Evolutionary conservation across 1,284 basidiomycete species (phyloP).

Genomic region (Apiotrichum domesticum): DNA sequence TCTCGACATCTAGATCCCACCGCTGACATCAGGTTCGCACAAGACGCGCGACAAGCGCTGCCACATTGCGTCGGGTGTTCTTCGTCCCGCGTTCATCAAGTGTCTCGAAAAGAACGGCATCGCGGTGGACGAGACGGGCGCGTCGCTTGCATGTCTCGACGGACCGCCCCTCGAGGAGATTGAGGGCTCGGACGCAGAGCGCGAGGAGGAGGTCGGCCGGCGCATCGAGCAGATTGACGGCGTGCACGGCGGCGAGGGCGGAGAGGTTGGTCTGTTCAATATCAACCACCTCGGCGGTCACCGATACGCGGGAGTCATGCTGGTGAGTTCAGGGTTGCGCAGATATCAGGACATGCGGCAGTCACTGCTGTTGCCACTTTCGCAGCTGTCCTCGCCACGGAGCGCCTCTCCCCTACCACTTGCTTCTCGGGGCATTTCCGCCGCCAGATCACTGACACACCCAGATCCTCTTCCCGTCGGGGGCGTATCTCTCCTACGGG

Average conservation of each 20-base stretch:
- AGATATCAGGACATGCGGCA: no score
- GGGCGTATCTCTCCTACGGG: slow-evolving; percentile 84
- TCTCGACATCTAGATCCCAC: not conserved
- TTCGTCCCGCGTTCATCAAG: slow-evolving; percentile 52
- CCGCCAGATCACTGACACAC: not conserved
- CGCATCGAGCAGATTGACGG: slow-evolving; percentile 50
- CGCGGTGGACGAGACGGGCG: slow-evolving; percentile 42
- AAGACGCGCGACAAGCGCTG: slow-evolving; percentile 86
- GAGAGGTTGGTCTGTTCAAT: slow-evolving; percentile 66
- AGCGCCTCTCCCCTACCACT: not conserved
- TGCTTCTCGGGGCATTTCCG: not conserved
- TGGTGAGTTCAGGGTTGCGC: slow-evolving; percentile 53
- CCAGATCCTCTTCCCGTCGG: slow-evolving; percentile 78
- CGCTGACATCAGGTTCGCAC: slow-evolving; percentile 64
- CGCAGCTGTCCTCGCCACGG: no score
- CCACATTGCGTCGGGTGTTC: slow-evolving; percentile 72
- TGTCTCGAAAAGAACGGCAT: slow-evolving; percentile 40
- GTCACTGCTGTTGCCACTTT: no score
- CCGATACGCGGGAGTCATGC: slow-evolving; percentile 83
- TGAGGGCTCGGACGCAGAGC: slow-evolving; percentile 51
- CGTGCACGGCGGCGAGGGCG: slow-evolving; percentile 48
- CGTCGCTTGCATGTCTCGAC: slow-evolving; percentile 53
- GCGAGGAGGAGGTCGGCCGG: slow-evolving; percentile 49
- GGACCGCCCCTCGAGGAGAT: slow-evolving; percentile 54
- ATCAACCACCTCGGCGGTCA: slow-evolving; percentile 88